These are phyloP conservation scores for Carpinus fangiana DNA, from an alignment of 306 rosid genomes.

Conservation along the genomic window DNA sequence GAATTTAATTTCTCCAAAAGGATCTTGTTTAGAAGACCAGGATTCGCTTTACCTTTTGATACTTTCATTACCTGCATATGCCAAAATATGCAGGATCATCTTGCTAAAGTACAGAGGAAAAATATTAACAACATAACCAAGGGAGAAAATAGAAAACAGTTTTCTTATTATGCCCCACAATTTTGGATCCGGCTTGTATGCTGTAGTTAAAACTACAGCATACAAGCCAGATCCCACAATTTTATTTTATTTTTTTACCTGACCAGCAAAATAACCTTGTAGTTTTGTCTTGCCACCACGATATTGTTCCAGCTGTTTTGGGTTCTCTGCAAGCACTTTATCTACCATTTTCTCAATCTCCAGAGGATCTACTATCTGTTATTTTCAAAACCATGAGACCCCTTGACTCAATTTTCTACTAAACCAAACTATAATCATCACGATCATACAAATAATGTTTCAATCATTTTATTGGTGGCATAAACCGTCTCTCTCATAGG, in stretches of 20 bases:
- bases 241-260: constrained; percentile 46
- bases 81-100: constrained; percentile 16
- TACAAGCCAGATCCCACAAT: background rate
- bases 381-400: constrained; percentile 25
- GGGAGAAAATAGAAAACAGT: background rate
- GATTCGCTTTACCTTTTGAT: constrained; percentile 97
- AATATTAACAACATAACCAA: background rate
- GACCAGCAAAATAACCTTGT: constrained; percentile 88
- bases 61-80: constrained; percentile 70
- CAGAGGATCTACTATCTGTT: constrained; percentile 74
- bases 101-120: background rate
- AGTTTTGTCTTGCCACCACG: constrained; percentile 84
- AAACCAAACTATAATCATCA: background rate
- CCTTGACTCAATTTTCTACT: background rate
- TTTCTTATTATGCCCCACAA: background rate
- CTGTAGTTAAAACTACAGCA: too few relatives aligned
- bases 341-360: constrained; percentile 88
- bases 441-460: background rate
- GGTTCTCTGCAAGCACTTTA: constrained; percentile 73
- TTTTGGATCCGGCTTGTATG: too few relatives aligned
- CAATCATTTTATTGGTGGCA: background rate
- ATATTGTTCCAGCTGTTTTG: constrained; percentile 85
- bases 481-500: background rate
- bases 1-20: constrained; percentile 76
- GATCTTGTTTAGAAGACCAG: constrained; percentile 80